Evolutionary conservation across 164 flowering plant species (phyloP), one percentile per base, ranked within the genome.

Genomic region (Warburgia ugandensis): DNA sequence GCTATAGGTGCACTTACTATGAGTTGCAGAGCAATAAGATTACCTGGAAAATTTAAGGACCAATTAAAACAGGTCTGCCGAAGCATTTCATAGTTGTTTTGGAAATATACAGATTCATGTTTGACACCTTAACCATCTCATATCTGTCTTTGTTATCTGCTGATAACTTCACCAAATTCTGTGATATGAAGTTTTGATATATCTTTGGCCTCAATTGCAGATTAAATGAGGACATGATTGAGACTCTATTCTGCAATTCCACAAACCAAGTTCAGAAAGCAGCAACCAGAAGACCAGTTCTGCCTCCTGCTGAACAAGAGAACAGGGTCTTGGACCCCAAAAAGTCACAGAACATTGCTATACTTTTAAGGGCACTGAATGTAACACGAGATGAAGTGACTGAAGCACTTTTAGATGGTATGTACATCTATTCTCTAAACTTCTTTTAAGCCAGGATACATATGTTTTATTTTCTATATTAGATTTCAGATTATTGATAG

Each of bases 281-380:
- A 54, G 47, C 73, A 12, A 49, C 66, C 1, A 78, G 75, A 67
- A 84, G 63, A 64, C 68, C 83, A 19, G 77, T 71, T 49, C 68
- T 73, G 25, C 83, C 92, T 31, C 70, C 77, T 21, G 65, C 65
- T 20, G 83, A 78, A 38, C 63, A 62, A 31, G 92, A 84, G 66
- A 81, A 74, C 77, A 79, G 84, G 59, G 92, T 94, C 4, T 62
- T 94, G 60, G 99, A 94, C 53, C 96, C 99, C 21, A 89, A 89
- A 80, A 94, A 89, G 64, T 86, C 97, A 6, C 99, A 94, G 72
- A 94, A 94, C 76, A 86, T 94, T 45, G 97, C 99, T 30, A 94
- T 94, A 38, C 75, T 89, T 28, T 60, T 89, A 27, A 74, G 97
- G 55, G 99, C 99, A 48, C 60, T 89, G 68, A 94, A 94, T 71